Base-by-base conservation (phyloP, 2,329 filamentous ascomycete genomes). In the Penicillium aurantiogriseum region DNA sequence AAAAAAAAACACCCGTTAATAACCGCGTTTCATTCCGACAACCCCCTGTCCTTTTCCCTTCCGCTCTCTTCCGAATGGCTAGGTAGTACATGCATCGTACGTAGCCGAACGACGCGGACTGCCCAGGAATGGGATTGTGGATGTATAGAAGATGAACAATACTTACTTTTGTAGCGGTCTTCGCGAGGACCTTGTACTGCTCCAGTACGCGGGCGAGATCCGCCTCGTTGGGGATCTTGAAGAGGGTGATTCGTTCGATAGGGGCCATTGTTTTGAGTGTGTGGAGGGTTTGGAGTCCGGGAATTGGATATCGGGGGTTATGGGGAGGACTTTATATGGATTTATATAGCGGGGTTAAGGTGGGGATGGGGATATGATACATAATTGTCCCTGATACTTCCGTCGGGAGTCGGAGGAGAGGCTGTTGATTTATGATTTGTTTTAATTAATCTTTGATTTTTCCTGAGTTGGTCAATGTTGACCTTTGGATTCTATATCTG, bases 191-290 rank as follows among this genome's bases (percentile, higher is more conserved):
- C 56, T 76, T 74, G 65, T 81, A 81, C 57, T 77, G 68, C 23
- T 78, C 76, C 2, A 82, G 61, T 6, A 83, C 64, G 17, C 71
- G 68, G 29, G 75, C 67, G 23, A 77, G 74, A 59, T 80, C 76
- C 46, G 72, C 74, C 40, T 77, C 75, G 44, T 78, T 75, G 57
- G 79, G 76, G 55, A 83, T 73, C 65, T 83, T 83, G 77, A 83
- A 83, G 59, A 82, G 73, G 31, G 81, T 83, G 60, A 83, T 75
- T 49, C 81, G 76, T 63, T 81, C 77, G 65, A 83, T 77, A 29
- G 69, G 69, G 19, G 73, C 69, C 74, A 76, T 77, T 57, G 52
- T 66, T 47, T 40, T 39, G n/a, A 19, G 21, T 8, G 31, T 19
- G 10, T 15, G 47, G 23, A 35, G n/a, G 21, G 33, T 55, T 27